These are phyloP conservation scores for Metarhizium humberi DNA, from an alignment of 2,329 filamentous ascomycete species.

Conservation along the genomic window DNA sequence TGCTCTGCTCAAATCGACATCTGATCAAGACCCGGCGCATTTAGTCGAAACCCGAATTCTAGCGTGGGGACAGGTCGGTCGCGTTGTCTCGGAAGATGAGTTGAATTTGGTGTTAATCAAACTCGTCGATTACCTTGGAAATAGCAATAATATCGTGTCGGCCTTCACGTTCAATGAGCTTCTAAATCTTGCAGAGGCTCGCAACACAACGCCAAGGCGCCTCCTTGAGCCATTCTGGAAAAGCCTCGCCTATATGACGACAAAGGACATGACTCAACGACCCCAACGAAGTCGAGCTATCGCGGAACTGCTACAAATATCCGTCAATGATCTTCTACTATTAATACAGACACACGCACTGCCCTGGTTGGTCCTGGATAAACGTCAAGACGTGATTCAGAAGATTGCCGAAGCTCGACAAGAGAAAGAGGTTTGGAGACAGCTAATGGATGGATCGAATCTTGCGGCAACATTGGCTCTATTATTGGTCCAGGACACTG, in stretches of 20 bases:
- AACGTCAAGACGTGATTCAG: slow-evolving; percentile 67
- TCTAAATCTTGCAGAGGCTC: slow-evolving; percentile 58
- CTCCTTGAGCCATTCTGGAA: slow-evolving; percentile 85
- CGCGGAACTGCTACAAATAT: slow-evolving; percentile 71
- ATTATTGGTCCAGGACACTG: slow-evolving; percentile 46
- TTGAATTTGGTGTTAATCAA: slow-evolving; percentile 78
- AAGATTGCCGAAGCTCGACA: slow-evolving; percentile 72
- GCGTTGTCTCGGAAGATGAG: slow-evolving; percentile 68
- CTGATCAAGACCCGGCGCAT: slow-evolving; percentile 53
- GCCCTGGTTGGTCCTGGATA: slow-evolving; percentile 75
- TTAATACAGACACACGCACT: slow-evolving; percentile 73
- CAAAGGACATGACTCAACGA: slow-evolving; percentile 69
- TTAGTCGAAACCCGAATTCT: slow-evolving; percentile 78
- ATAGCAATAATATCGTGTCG: slow-evolving; percentile 69
- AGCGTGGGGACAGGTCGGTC: slow-evolving; percentile 78
- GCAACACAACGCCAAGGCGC: slow-evolving; percentile 51
- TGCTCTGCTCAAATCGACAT: slow-evolving; percentile 61
- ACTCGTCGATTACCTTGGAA: slow-evolving; percentile 78
- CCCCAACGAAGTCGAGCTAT: slow-evolving; percentile 77
- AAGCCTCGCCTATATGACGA: slow-evolving; percentile 69
- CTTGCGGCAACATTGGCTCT: slow-evolving; percentile 49
- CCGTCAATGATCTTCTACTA: slow-evolving; percentile 63
- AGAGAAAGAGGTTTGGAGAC: slow-evolving; percentile 50
- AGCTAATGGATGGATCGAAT: slow-evolving; percentile 47
- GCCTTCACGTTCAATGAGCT: slow-evolving; percentile 79